Evolutionary conservation across 2,329 filamentous ascomycete species (phyloP).

Genomic region (Claviceps sp.): DNA sequence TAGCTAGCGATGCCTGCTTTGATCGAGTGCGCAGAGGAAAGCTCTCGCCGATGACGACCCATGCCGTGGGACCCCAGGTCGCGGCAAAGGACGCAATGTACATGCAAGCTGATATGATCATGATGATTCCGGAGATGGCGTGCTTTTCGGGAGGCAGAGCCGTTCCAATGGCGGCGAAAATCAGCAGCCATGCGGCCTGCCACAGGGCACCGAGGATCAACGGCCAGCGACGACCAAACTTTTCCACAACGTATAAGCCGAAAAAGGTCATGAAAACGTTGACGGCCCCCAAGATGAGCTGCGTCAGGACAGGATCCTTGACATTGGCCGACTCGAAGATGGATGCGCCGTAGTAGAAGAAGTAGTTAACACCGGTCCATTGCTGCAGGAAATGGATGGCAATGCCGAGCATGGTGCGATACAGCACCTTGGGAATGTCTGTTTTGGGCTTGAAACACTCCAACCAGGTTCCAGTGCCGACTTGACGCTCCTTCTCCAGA

Average conservation of each 20-base stretch:
- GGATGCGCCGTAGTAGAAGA: conserved; percentile 52
- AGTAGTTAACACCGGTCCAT: conserved; percentile 48
- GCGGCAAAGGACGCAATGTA: conserved; percentile 60
- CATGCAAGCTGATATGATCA: conserved; percentile 61
- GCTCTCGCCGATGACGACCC: conserved; percentile 54
- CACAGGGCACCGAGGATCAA: conserved; percentile 53
- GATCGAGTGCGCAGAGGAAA: conserved; percentile 45
- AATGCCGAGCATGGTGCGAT: conserved; percentile 52
- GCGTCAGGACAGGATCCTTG: conserved; percentile 49
- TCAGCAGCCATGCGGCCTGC: conserved; percentile 51
- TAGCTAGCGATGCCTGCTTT: conserved; percentile 41
- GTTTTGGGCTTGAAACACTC: conserved; percentile 47
- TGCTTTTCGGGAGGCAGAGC: conserved; percentile 27
- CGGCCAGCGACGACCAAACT: conserved; percentile 53
- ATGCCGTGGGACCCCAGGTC: conserved; percentile 58
- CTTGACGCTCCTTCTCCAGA: conserved; percentile 29
- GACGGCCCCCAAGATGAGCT: conserved; percentile 54
- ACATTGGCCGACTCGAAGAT: conserved; percentile 57
- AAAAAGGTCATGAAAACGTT: conserved; percentile 56
- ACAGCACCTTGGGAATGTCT: conserved; percentile 42
- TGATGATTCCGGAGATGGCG: conserved; percentile 43
- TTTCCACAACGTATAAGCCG: conserved; percentile 55
- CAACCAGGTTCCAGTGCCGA: conserved; percentile 36
- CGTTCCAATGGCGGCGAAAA: conserved; percentile 49
- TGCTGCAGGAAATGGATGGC: conserved; percentile 54